These are phyloP conservation scores for Hydnomerulius pinastri DNA, from an alignment of 768 basidiomycete species.

Conservation along the genomic window DNA sequence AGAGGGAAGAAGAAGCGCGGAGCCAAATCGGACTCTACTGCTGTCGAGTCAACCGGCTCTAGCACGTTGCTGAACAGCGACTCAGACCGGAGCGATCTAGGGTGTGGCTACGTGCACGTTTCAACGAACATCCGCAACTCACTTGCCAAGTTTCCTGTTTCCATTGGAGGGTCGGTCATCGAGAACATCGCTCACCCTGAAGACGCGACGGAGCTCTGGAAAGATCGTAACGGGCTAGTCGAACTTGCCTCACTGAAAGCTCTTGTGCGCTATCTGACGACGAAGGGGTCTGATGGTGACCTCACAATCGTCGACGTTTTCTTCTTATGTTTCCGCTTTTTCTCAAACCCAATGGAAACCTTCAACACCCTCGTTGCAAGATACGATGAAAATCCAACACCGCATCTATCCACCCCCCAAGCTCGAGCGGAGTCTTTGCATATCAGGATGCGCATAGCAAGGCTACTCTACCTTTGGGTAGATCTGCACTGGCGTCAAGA, in stretches of 20 bases:
- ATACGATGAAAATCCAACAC: conserved; percentile 41
- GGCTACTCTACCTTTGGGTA: conserved; percentile 70
- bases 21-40: conserved; percentile 5
- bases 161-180: conserved; percentile 26
- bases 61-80: conserved; percentile 23
- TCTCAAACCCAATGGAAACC: conserved; percentile 52
- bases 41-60: conserved; percentile 12
- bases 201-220: conserved; percentile 30
- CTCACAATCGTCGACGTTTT: conserved; percentile 52
- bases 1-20: conserved; percentile 4
- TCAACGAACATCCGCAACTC: conserved; percentile 28
- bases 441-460: conserved; percentile 59
- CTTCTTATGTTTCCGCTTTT: conserved; percentile 73
- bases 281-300: conserved; percentile 40
- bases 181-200: conserved; percentile 33
- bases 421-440: conserved; percentile 45
- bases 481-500: conserved; percentile 64
- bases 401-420: conserved; percentile 29
- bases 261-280: conserved; percentile 48
- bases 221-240: conserved; percentile 26
- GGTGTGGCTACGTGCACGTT: conserved; percentile 23
- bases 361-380: conserved; percentile 47
- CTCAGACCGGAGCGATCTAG: conserved; percentile 8
- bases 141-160: conserved; percentile 29
- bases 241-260: conserved; percentile 41